Evolutionary conservation across 2,329 filamentous ascomycete genomes (phyloP).

Genomic region (Elsinoe fawcettii): DNA sequence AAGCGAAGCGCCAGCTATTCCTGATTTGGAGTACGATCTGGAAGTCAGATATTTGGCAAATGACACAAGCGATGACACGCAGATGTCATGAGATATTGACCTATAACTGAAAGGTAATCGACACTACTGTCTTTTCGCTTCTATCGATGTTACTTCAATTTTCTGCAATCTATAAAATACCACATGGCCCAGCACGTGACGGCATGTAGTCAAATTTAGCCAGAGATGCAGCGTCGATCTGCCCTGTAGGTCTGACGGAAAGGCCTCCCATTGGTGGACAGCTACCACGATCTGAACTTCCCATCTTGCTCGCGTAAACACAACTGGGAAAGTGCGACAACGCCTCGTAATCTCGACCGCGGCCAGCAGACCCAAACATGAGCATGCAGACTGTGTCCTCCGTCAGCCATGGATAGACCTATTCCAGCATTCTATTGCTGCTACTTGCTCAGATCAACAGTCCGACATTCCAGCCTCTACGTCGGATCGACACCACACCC

Average conservation of each 20-base stretch:
- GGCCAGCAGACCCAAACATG: background rate
- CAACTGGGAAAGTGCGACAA: background rate
- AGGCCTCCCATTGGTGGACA: background rate
- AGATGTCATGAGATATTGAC: background rate
- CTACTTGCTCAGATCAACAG: slow-evolving; percentile 80
- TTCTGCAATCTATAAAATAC: background rate
- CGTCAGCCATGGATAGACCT: slow-evolving; percentile 37
- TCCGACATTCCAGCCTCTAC: slow-evolving; percentile 65
- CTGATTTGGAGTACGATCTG: slow-evolving; percentile 1
- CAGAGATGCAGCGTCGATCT: background rate
- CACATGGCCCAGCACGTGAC: background rate
- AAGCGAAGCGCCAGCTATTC: slow-evolving; percentile 1
- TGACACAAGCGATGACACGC: background rate
- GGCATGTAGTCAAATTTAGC: background rate
- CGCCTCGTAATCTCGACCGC: background rate
- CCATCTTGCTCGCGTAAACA: background rate
- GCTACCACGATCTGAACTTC: background rate
- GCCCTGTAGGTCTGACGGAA: slow-evolving; percentile 1
- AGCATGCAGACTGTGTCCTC: background rate
- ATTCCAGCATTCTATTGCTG: slow-evolving; percentile 90
- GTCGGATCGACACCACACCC: slow-evolving; percentile 90
- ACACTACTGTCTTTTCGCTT: background rate
- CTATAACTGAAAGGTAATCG: background rate
- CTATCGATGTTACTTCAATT: too few relatives aligned
- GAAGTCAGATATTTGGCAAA: background rate